These are phyloP conservation scores for Neurospora sp. DNA, from an alignment of 495 filamentous ascomycete genomes.

Conservation along the genomic window DNA sequence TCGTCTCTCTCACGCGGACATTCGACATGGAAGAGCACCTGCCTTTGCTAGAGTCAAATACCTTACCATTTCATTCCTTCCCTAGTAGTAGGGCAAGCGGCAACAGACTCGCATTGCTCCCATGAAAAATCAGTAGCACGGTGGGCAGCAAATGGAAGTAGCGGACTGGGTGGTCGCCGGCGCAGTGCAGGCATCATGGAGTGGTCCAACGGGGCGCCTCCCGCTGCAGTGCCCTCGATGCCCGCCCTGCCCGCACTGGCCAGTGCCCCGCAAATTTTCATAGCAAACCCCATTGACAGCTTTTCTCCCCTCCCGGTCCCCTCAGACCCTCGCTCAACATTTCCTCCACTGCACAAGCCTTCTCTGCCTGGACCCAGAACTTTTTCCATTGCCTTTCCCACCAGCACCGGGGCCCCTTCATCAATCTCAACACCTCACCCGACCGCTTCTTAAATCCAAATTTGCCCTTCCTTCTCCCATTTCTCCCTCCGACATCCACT, in stretches of 20 bases:
- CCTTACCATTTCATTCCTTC: not conserved
- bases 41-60: not conserved
- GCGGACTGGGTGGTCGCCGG: not conserved
- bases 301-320: conserved; percentile 17
- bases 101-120: not conserved
- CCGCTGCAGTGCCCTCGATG: not conserved
- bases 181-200: not conserved
- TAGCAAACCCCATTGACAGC: conserved; percentile 15
- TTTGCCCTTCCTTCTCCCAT: not conserved
- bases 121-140: not conserved
- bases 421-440: not conserved
- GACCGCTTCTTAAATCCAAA: not conserved
- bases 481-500: conserved; percentile 1
- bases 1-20: not conserved
- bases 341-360: conserved; percentile 13
- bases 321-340: conserved; percentile 15
- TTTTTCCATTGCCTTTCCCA: not conserved
- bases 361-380: not conserved
- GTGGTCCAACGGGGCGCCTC: not conserved
- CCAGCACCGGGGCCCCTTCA: not conserved
- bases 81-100: not conserved
- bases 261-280: conserved; percentile 23
- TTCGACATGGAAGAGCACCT: not conserved
- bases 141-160: not conserved
- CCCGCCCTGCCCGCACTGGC: conserved; percentile 7